Evolutionary conservation across 768 basidiomycete species (phyloP), one percentile per base, ranked within the genome.

Genomic region (Calocybe cyanea): DNA sequence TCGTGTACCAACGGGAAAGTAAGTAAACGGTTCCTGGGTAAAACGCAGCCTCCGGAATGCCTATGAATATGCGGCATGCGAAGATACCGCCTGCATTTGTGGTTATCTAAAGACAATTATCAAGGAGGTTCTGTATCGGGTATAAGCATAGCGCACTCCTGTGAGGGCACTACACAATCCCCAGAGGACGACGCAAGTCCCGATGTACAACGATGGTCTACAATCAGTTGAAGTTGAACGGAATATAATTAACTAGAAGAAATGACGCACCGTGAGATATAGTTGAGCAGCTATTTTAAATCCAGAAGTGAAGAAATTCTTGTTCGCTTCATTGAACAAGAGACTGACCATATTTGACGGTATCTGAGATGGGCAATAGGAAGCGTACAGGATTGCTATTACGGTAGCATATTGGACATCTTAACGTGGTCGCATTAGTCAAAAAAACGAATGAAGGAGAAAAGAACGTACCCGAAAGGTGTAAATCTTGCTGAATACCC

Each of bases 31-130:
- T 63, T 4, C 83, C 83, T 7, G 83, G 82, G 60, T 81, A 83
- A 52, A 85, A 84, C 1, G 80, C 80, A 7, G 81, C 75, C 56
- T 84, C 84, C 0, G 82, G 80, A 5, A 85, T 49, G 4, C 83
- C 83, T 31, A 84, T 75, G 56, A 80, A 81, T 10, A 85, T 53
- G 14, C 83, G 72, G 49, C 78, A 80, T 13, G 70, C 64, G 14
- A 83, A 46, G 17, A 83, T 76, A 0, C 80, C 81, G 11, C 67
- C 55, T 50, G 76, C 81, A 56, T 72, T 74, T 38, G 67, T 69
- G 0, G 82, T 79, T 7, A 78, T 59, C 81, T 83, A 41, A 28
- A 28, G 1, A 28, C 11, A 11, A 6, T 28, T 28, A 28, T 28
- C 11, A 28, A 28, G 25, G 11, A 28, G 6, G 11, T 28, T 11